Evolutionary conservation across 1,284 basidiomycete genomes (phyloP), one percentile per base, ranked within the genome.

Genomic region (Cryptococcus deneoformans): DNA sequence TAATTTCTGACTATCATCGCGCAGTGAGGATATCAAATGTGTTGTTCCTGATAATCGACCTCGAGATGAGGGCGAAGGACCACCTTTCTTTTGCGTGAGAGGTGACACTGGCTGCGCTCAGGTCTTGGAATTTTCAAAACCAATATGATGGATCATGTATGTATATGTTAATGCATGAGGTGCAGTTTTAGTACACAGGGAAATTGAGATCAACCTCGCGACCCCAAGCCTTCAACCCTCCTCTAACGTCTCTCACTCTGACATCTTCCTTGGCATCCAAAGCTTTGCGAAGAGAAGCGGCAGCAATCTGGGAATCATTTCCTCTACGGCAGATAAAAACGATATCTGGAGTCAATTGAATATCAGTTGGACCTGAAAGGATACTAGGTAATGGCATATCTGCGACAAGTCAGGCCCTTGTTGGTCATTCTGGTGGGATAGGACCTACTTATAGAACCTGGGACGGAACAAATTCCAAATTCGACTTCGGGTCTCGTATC

Each of bases 241-340:
- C 91, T 3, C 88, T 78, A 3, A 94, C 80, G 72, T 94, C 91
- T 61, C 80, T 83, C 14, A 90, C 76, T 20, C 79, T 68, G n/a
- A 74, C 56, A 3, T 51, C 87, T 2, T 87, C 78, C 5, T 89
- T 78, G 70, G 90, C 88, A 37, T 46, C 6, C 6, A 38, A 11
- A 6, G n/a, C 60, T 16, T 66, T 57, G 4, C 69, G 80, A 38
- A 95, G 70, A 1, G 85, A 85, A 16, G 85, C 80, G 0, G 87
- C 90, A 36, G 92, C 94, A 42, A 92, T 81, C 69, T 92, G 88
- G 0, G 92, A 96, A 74, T 98, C 95, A 71, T 97, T 98, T 0
- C 95, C 94, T 20, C 92, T 80, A 24, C 92, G 83, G 75, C 94
- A 98, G 39, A 97, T 76, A 29, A 97, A 80, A 57, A 85, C 82